Evolutionary conservation across 1,284 basidiomycete species (phyloP), one percentile per base, ranked within the genome.

Genomic region (Cutaneotrichosporon curvatum): DNA sequence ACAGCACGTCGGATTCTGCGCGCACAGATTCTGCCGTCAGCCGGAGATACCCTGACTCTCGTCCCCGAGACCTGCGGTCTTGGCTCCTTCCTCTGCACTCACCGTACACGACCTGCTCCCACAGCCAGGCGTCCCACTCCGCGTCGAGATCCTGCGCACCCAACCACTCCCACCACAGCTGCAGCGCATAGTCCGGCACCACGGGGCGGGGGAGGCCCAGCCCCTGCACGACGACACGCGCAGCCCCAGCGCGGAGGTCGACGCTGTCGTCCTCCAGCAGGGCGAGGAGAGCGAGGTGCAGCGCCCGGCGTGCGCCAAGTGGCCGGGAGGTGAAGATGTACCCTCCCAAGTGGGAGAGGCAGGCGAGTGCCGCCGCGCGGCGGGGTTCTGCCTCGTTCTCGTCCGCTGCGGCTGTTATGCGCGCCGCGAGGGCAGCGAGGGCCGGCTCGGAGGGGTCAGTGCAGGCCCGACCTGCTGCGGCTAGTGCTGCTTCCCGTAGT

Each of bases 251-350:
- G 12, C 66, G 62, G 32, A 70, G 58, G 11, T 62, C 62, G 20
- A 65, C 58, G 45, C 68, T 65, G 53, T 71, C 68, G 42, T 71
- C 68, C 39, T 67, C 59, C 7, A 69, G 42, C 12, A 70, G 45
- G 2, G 60, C 49, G 1, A 65, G 45, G 2, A 67, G 54, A 8
- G 60, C 28, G 15, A 39, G 45, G 37, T 53, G 50, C 8, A 56
- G 48, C 2, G 23, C 33, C 15, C 35, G 41, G 1, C 44, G 45
- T 7, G 25, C 25, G 25, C 25, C 25, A 28, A 28, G 25, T 28
- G 3, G 42, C n/a, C 1, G 36, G 3, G 14, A 14, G 38, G 8
- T n/a, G 41, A 58, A 55, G 1, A 63, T 40, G 3, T 48, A 16
- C 4, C 51, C 25, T 0, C 25, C 28, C 8, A 18, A 15, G 5